phyloP scores from a whole-genome alignment of 2,329 filamentous ascomycete species.

The Periconia sp. region DNA sequence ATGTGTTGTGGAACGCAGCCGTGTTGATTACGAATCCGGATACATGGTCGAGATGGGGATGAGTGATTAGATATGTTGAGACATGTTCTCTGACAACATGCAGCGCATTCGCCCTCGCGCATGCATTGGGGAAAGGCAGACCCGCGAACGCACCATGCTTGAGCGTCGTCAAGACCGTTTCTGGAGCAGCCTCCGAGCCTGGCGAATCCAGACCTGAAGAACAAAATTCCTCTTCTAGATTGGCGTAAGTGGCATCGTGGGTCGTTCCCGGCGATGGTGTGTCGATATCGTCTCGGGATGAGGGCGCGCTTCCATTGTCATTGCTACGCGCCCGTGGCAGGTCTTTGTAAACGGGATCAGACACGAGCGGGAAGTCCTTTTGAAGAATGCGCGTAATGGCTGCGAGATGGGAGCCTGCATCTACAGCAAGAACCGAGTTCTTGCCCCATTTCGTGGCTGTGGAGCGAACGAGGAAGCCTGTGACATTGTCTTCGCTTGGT shows the following conservation, averaged over 20 bases:
- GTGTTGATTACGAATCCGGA: slow-evolving; percentile 92
- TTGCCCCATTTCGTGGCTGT: slow-evolving; percentile 76
- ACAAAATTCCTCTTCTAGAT: slow-evolving; percentile 20
- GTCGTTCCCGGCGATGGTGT: slow-evolving; percentile 29
- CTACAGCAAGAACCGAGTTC: slow-evolving; percentile 85
- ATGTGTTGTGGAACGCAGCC: slow-evolving; percentile 75
- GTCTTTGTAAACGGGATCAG: slow-evolving; percentile 17
- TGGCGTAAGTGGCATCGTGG: slow-evolving; percentile 17
- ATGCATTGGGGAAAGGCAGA: slow-evolving; percentile 67
- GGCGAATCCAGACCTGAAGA: slow-evolving; percentile 29
- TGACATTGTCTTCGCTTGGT: slow-evolving; percentile 85
- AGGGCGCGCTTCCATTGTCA: slow-evolving; percentile 3
- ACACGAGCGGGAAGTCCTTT: slow-evolving; percentile 51
- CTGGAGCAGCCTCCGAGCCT: slow-evolving; percentile 23
- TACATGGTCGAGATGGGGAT: slow-evolving; percentile 96
- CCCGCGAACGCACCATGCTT: slow-evolving; percentile 75
- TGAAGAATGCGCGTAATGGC: slow-evolving; percentile 81
- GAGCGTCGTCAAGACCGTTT: slow-evolving; percentile 57
- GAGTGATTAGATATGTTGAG: slow-evolving; percentile 88
- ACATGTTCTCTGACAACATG: slow-evolving; percentile 78
- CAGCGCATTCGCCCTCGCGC: slow-evolving; percentile 74
- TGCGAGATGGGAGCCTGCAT: slow-evolving; percentile 86
- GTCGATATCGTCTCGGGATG: slow-evolving; percentile 10
- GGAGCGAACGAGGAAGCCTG: slow-evolving; percentile 85
- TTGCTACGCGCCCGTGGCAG: slow-evolving; percentile 17